Base-by-base conservation (phyloP, 2,329 filamentous ascomycete genomes). In the Lachnellula cervina region DNA sequence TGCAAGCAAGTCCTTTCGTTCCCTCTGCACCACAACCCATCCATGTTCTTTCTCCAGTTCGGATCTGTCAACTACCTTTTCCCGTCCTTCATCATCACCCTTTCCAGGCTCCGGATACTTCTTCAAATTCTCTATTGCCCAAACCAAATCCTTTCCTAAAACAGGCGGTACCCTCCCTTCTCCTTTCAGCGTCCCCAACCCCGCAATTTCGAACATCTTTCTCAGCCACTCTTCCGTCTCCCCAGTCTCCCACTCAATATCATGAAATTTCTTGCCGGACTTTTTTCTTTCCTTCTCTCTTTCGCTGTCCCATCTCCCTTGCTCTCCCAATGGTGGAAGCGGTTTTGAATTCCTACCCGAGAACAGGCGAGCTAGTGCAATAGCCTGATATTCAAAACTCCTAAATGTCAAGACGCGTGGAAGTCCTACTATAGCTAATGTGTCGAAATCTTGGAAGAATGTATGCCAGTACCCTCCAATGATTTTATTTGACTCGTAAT, bases 351-450 rank as follows among this genome's bases (percentile, higher is more conserved):
- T 73, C 14, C 79, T 69, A 0, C 70, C 70, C 0, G 78, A 68
- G 61, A 76, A 80, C 0, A 80, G 61, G 2, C 80, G 70, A 3
- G 80, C 78, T 0, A 82, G 66, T 1, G 79, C 78, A 42, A 81
- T 70, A 1, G 77, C 79, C 63, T 82, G 80, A 58, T 82, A 82
- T 64, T 82, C 80, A 58, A 81, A 81, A 37, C 76, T 77, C 6
- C 79, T 67, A 55, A 81, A 82, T 0, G 78, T 81, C 13, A 80
- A 64, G 0, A 75, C 75, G 0, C 78, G 73, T 1, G 79, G 79
- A 5, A 81, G 63, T 0, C 80, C 81, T 0, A 83, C 73, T 11
- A 81, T 68, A 0, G 72, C 81, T 0, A 84, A 67, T 0, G 75
- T 78, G 0, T 73, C 66, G 42, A 75, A 75, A 21, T 76, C 72